Evolutionary conservation across 164 flowering plant species (phyloP), one percentile per base, ranked within the genome.

Genomic region (Cinnamomum micranthum): DNA sequence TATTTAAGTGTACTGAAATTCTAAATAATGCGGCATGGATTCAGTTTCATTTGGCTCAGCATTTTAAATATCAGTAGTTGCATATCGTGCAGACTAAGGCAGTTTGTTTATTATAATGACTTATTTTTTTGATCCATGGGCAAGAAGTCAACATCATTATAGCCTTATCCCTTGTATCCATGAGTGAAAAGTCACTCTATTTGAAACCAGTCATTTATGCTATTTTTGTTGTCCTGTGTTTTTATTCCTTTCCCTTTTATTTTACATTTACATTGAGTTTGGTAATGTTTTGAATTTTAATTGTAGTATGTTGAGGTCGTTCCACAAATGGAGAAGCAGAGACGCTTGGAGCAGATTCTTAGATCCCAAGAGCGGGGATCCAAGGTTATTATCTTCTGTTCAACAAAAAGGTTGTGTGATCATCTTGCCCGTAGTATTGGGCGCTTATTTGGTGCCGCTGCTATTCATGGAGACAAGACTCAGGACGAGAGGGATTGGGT

Each of bases 401-500:
- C 97, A 35, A 94, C 97, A 6, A 94, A 94, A 79, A 92, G 87
- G 81, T 68, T 87, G 75, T 94, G 98, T 78, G 98, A 94, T 78
- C 93, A 91, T 80, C 96, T 92, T 78, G 80, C 97, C 68, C 97
- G 91, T 51, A 86, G 81, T 77, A 84, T 92, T 79, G 89, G 95
- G 17, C 97, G 92, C 31, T 81, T 20, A 51, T 92, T 92, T 85
- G 94, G 95, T 27, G 95, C 97, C 81, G 94, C 91, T 74, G 97
- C 89, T 60, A 92, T 94, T 74, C 98, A 94, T 81, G 98, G 98
- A 41, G 98, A 93, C 86, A 93, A 93, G 75, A 82, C 88, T 77
- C 98, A 93, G 75, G 88, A 83, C 71, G 99, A 95, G 86, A 89
- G 99, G 78, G 99, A 95, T 80, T 89, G 86, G 88, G 98, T 92